Evolutionary conservation across 176 grass and related monocot species (phyloP), one percentile per base, ranked within the genome.

Genomic region (Bromus sterilis): DNA sequence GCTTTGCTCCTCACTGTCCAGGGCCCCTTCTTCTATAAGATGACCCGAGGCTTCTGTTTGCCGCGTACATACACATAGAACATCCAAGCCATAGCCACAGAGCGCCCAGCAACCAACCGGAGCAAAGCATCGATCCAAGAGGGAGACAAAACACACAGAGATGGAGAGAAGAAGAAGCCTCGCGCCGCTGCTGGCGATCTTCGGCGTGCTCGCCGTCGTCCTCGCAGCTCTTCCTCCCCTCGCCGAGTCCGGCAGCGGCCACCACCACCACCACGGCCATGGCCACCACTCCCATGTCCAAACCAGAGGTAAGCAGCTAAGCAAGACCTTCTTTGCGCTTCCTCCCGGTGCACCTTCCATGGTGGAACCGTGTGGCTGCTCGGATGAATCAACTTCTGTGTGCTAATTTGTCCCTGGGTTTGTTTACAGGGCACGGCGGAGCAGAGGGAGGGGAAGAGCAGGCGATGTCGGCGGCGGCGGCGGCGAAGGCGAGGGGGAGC

Each of bases 41-140:
- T 25, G 72, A 63, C 26, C 57, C 65, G n/a, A 43, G 62, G 71
- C 71, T 81, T 81, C 87, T 71, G n/a, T 81, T 89, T 85, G 82
- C 82, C 87, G 87, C 87, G 63, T 81, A 85, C 82, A 81, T 81
- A 85, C 82, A 81, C 74, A 83, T 28, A 9, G 11, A 61, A 49
- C 30, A 75, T 23, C 58, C 9, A 7, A 6, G 46, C 16, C 16
- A 51, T 51, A 2, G 46, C 46, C 46, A 20, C 37, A 13, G 29
- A 62, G 15, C n/a, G 28, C 5, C 43, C 6, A 56, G 6, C 68
- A 33, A 12, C 56, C 24, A 30, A 62, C 28, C 26, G 16, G 46
- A 51, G 10, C 26, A n/a, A 16, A 5, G 2, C 15, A 41, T 73
- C 32, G 11, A 36, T 20, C 60, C 1, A 74, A 57, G 59, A 36